phyloP scores from a whole-genome alignment of 768 basidiomycete genomes.

The Tricholoma sp. region DNA sequence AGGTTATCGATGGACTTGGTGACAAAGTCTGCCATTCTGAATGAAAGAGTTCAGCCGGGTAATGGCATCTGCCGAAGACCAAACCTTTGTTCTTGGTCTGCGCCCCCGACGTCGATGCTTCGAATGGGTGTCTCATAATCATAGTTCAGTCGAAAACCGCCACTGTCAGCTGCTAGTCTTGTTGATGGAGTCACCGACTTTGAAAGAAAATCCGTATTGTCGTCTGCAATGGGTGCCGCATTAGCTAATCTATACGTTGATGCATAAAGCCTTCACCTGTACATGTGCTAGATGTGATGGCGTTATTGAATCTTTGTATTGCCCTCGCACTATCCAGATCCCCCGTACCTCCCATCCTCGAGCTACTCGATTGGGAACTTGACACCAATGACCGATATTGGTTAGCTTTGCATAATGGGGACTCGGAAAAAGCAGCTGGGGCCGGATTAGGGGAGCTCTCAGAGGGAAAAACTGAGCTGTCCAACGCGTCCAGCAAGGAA shows the following conservation, averaged over 20 bases:
- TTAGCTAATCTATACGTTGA: not conserved
- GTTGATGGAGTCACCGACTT: conserved; percentile 12
- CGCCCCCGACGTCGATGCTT: conserved; percentile 51
- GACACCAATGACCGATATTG: not conserved
- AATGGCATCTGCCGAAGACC: not conserved
- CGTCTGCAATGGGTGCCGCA: not conserved
- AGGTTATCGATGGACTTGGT: conserved; percentile 54
- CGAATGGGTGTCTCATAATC: conserved; percentile 44
- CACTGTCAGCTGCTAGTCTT: conserved; percentile 7
- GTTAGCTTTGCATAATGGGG: not conserved
- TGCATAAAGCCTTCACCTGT: conserved; percentile 3
- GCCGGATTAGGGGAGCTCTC: conserved; percentile 5
- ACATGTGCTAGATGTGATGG: conserved; percentile 3
- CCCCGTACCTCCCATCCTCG: not conserved
- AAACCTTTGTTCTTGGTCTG: conserved; percentile 50
- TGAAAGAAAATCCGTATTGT: conserved; percentile 18
- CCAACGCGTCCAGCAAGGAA: conserved; percentile 26
- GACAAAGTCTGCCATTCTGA: conserved; percentile 60
- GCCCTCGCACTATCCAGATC: conserved; percentile 1
- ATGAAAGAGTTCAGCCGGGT: not conserved
- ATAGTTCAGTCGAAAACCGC: conserved; percentile 43
- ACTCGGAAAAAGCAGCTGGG: conserved; percentile 6
- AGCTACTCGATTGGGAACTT: not conserved
- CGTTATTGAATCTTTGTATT: not conserved
- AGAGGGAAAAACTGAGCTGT: conserved; percentile 17